Evolutionary conservation across 176 grass and related monocot genomes (phyloP).

Genomic region (Neostapfia colusana): DNA sequence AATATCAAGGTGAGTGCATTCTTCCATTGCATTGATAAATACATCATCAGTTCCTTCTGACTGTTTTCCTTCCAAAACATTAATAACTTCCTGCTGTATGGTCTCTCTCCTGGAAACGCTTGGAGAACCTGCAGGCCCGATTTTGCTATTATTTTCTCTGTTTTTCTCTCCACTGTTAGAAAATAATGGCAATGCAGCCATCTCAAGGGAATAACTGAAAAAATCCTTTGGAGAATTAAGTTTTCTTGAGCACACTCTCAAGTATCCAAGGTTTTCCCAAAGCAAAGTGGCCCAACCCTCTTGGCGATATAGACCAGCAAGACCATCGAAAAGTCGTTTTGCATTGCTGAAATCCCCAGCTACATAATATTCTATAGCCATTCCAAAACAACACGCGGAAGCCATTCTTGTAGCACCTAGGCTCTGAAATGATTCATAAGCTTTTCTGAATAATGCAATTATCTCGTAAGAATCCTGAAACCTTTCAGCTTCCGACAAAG

Average conservation of each 20-base stretch:
- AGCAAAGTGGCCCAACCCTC: conserved; percentile 85
- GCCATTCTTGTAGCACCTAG: conserved; percentile 69
- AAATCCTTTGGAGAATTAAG: conserved; percentile 80
- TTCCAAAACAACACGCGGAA: conserved; percentile 65
- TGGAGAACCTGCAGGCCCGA: conserved; percentile 68
- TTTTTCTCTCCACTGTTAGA: conserved; percentile 37
- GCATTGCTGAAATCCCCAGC: conserved; percentile 71
- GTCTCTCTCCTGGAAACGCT: conserved; percentile 72
- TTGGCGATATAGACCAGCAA: conserved; percentile 71
- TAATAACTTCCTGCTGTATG: conserved; percentile 61
- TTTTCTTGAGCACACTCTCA: conserved; percentile 75
- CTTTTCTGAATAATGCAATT: conserved; percentile 93
- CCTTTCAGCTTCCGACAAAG: conserved; percentile 85
- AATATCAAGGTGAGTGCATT: conserved; percentile 65
- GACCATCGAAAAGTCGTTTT: conserved; percentile 79
- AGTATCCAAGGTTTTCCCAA: conserved; percentile 90
- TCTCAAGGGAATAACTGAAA: conserved; percentile 88
- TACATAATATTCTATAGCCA: conserved; percentile 88
- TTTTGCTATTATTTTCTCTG: conserved; percentile 54
- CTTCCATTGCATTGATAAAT: conserved; percentile 45
- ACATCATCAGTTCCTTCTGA: conserved; percentile 31
- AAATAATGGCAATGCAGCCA: conserved; percentile 86
- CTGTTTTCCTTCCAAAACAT: conserved; percentile 47
- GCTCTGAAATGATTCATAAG: conserved; percentile 89
- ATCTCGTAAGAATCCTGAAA: conserved; percentile 99